These are phyloP conservation scores for Davidsoniella australis DNA, from an alignment of 2,329 filamentous ascomycete species.

Conservation along the genomic window DNA sequence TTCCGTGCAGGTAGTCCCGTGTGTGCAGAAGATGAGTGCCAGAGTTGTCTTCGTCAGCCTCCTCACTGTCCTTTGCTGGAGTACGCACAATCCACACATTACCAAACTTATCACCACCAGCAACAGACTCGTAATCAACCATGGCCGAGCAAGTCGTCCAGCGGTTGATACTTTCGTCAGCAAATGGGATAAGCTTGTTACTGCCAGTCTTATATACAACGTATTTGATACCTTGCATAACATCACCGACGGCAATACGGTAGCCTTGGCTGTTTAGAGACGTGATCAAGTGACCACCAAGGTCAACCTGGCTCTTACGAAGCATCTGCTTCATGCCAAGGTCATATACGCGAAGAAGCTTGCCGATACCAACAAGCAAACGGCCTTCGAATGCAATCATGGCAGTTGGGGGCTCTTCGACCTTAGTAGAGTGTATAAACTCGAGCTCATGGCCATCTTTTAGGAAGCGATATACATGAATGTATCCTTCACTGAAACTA, in stretches of 20 bases:
- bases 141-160: conserved; percentile 87
- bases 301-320: conserved; percentile 73
- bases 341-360: conserved; percentile 73
- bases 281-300: conserved; percentile 67
- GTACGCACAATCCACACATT: conserved; percentile 88
- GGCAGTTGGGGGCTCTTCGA: conserved; percentile 80
- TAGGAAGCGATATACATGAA: conserved; percentile 82
- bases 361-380: conserved; percentile 69
- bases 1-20: conserved; percentile 74
- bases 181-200: conserved; percentile 85
- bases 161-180: conserved; percentile 71
- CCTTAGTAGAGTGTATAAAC: conserved; percentile 90
- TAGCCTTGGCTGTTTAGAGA: conserved; percentile 79
- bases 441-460: conserved; percentile 77
- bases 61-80: conserved; percentile 68
- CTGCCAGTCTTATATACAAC: conserved; percentile 86
- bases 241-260: conserved; percentile 80
- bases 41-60: conserved; percentile 77
- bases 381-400: conserved; percentile 85
- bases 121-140: conserved; percentile 93
- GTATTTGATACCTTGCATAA: conserved; percentile 80
- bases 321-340: conserved; percentile 84
- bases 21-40: conserved; percentile 85
- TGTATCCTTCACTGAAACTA: conserved; percentile 61
- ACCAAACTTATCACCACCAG: conserved; percentile 93